A percentile compares a stretch with the other conserved stretches of the same genome.
Conservation (phyloP, 2,329 filamentous ascomycete species). For the Ascochyta fabae region DNA sequence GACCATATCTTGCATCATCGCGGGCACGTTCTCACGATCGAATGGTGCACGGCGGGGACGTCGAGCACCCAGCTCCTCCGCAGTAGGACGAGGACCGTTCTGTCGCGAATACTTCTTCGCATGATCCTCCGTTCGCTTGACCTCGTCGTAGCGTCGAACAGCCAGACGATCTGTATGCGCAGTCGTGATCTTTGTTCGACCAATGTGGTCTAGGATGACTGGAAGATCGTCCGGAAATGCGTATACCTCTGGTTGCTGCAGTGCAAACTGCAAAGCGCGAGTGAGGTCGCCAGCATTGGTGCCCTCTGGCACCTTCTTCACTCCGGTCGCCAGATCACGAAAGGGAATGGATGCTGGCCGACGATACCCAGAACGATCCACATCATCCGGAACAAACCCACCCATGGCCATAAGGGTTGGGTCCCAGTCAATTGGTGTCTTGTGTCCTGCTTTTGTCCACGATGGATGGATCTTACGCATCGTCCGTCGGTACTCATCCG, state of each 20-base stretch:
- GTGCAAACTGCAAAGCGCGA: constrained; percentile 26
- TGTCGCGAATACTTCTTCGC: not conserved
- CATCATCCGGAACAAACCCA: constrained; percentile 16
- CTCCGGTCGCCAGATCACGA: constrained; percentile 21
- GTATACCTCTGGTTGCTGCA: constrained; percentile 16
- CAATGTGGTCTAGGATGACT: constrained; percentile 18
- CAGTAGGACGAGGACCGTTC: not conserved
- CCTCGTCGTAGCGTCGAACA: not conserved
- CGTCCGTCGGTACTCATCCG: constrained; percentile 23
- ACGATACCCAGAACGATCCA: not conserved
- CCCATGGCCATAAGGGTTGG: not conserved
- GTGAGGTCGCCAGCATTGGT: constrained; percentile 35
- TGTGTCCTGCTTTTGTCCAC: constrained; percentile 21
- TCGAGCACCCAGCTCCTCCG: not conserved
- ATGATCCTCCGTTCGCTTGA: not conserved
- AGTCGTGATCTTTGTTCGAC: constrained; percentile 5
- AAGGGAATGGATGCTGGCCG: constrained; percentile 20
- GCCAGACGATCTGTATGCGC: not conserved
- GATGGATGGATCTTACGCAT: constrained; percentile 17
- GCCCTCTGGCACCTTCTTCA: constrained; percentile 31
- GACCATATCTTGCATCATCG: not conserved
- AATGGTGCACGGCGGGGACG: not conserved
- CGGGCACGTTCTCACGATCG: not conserved
- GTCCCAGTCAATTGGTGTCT: constrained; percentile 18
- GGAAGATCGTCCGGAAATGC: constrained; percentile 32